Conservation (phyloP, 441 rosid species). For the Manihot esculenta region DNA sequence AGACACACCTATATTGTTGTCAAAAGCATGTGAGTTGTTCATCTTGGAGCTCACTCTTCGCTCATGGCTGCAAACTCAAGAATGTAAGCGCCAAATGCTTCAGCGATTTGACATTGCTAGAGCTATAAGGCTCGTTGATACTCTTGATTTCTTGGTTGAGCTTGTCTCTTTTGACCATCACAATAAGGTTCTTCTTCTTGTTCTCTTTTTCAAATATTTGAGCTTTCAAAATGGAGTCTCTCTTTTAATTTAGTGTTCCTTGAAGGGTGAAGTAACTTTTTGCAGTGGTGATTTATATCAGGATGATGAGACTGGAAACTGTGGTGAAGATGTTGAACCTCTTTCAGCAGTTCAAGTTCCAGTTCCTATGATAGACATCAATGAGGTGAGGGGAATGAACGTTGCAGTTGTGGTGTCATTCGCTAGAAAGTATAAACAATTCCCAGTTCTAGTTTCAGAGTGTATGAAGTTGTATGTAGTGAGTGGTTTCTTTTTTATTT, state of each 20-base stretch:
- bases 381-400: constrained; percentile 12
- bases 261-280: too few species aligned
- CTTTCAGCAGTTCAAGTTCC: constrained; percentile 4
- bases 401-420: too few species aligned
- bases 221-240: not conserved
- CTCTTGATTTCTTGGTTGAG: constrained; percentile 31
- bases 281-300: not conserved
- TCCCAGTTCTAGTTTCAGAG: not conserved
- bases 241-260: too few species aligned
- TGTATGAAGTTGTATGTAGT: not conserved
- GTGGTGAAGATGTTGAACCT: constrained; percentile 6
- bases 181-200: not conserved
- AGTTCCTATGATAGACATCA: constrained; percentile 17
- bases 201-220: not conserved
- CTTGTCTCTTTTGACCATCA: constrained; percentile 15
- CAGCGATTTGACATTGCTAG: constrained; percentile 33
- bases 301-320: constrained; percentile 20
- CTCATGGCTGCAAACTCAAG: constrained; percentile 40
- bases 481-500: not conserved
- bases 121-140: constrained; percentile 27
- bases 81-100: constrained; percentile 35
- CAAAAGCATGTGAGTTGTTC: constrained; percentile 50
- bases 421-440: too few species aligned
- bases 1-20: constrained; percentile 38
- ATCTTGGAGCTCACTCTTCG: constrained; percentile 44